Evolutionary conservation across 805 yeast species (phyloP).

Genomic region (Pichia heedii): DNA sequence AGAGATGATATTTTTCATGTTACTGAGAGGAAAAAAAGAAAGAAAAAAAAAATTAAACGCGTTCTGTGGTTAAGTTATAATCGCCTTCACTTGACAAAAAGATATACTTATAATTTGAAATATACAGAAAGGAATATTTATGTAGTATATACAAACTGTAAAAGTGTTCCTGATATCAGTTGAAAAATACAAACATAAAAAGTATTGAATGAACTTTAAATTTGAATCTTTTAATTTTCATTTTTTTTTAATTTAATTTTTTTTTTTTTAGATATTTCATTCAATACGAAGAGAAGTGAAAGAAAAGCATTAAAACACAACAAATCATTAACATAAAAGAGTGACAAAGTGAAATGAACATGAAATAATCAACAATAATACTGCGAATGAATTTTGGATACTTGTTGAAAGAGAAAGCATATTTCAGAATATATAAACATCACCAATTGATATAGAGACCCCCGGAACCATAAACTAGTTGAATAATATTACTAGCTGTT

Average conservation of each 20-base stretch:
- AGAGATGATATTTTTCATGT: too few species aligned
- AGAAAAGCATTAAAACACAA: conserved; percentile 10
- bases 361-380: not conserved
- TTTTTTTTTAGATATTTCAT: too few species aligned
- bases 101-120: too few species aligned
- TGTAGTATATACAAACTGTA: not conserved
- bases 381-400: not conserved
- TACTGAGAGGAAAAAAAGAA: too few species aligned
- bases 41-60: too few species aligned
- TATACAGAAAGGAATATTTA: not conserved
- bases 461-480: conserved; percentile 1
- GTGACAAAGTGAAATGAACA: not conserved
- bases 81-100: too few species aligned
- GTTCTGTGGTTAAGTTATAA: too few species aligned
- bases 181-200: conserved; percentile 1
- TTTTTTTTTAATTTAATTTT: too few species aligned
- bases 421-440: conserved; percentile 1
- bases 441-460: conserved; percentile 6
- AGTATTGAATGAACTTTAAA: not conserved
- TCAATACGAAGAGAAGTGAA: conserved; percentile 5
- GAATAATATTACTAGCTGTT: not conserved
- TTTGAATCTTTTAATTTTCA: too few species aligned
- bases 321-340: conserved; percentile 3
- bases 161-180: not conserved
- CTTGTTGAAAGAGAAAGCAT: not conserved